Evolutionary conservation across 768 basidiomycete genomes (phyloP), one percentile per base, ranked within the genome.

Genomic region (Scleroderma citrinum): DNA sequence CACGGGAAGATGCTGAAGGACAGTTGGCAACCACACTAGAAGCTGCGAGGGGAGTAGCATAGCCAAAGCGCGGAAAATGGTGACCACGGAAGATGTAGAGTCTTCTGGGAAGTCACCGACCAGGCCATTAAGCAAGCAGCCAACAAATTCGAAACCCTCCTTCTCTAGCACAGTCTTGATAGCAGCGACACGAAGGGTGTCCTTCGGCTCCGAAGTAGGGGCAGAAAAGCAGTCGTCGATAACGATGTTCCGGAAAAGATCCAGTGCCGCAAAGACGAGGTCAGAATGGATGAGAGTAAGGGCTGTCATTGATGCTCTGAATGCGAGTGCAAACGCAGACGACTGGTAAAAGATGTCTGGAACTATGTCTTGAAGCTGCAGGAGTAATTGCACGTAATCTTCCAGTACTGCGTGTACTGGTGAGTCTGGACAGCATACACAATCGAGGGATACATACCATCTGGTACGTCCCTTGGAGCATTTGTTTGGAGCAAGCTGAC

Each of bases 71-170:
- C 89, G 79, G 65, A 95, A 79, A 52, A 97, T 83, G 2, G 85
- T 80, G 48, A 91, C 81, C 39, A 94, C 83, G 31, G 72, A 63
- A 8, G 86, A 75, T 6, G 82, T 73, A 3, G 83, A 77, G 50
- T 97, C 95, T 61, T 92, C 92, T 3, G 91, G 90, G 64, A 94
- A 98, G 52, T 87, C 85, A 19, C 86, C 83, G 4, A 90, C 82
- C 23, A 97, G 72, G 3, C 96, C 95, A 17, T 75, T 69, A 46
- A 98, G 71, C 24, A 92, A 64, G 54, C 80, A 80, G 13, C 77
- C 76, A 14, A 89, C 63, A 14, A 98, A 73, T 57, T 80, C 77
- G 47, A 78, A 76, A 3, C 92, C 92, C 63, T 89, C 82, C 53
- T 82, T 81, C 47, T 80, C 74, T 40, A 93, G 65, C 31, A 80